Evolutionary conservation across 2,329 filamentous ascomycete species (phyloP), one percentile per base, ranked within the genome.

Genomic region (Nigrospora sphaerica): DNA sequence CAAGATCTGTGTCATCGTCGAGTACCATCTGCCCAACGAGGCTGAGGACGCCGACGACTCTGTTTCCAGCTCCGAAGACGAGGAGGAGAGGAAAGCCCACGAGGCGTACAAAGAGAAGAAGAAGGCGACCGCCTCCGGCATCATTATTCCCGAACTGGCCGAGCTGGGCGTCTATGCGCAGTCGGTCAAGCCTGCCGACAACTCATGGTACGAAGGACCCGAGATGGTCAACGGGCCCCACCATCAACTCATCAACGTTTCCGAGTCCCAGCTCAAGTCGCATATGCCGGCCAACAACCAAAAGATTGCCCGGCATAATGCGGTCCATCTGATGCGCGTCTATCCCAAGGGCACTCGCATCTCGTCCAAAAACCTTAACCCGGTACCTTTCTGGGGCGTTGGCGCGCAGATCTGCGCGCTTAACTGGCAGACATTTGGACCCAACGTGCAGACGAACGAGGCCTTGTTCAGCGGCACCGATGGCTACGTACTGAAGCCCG

Each of bases 291-390:
- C 59, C 1, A 57, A 65, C 39, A 68, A 65, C 39, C 56, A 66
- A 13, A 69, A 71, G 32, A 81, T 86, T 45, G 66, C 76, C 1
- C 59, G 60, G 0, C 83, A 86, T 65, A 86, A 86, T 51, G 67
- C 81, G 1, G 67, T 72, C 17, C 80, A 85, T 49, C 69, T 86
- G n/a, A 86, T 86, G 82, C 76, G 83, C 4, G 81, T 86, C 2
- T 86, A 71, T 52, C 83, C 83, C 34, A 85, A 85, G 56, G 83
- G 83, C 42, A 84, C 81, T 0, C 77, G 83, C 38, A 85, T 86
- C 58, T 78, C 77, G 0, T 85, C 81, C 2, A 73, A 71, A 33
- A 86, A 86, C 56, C 72, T 86, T 3, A 72, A 73, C 45, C 81
- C 80, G 0, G 72, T 81, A 0, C 72, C 74, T 0, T 86, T 83